phyloP scores from a whole-genome alignment of 2,329 filamentous ascomycete species.

The Blastomyces emzantsi region DNA sequence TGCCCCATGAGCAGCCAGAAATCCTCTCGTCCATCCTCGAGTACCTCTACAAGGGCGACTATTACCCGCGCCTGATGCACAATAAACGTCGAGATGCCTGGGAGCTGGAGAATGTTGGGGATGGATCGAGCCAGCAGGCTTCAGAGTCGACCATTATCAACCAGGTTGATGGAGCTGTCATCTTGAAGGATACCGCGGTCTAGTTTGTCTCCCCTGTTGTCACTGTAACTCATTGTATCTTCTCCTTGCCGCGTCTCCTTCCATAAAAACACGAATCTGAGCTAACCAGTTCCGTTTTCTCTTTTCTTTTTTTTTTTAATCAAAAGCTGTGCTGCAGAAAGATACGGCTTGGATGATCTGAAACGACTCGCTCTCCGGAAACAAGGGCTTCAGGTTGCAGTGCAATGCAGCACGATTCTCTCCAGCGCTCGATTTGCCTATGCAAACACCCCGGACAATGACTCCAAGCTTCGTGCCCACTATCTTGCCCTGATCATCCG shows the following conservation, averaged over 20 bases:
- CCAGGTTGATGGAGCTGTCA: constrained; percentile 52
- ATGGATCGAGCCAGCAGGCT: constrained; percentile 25
- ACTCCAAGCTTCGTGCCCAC: constrained; percentile 84
- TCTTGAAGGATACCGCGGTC: constrained; percentile 82
- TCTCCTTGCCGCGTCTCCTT: too few species aligned
- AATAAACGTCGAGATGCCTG: constrained; percentile 73
- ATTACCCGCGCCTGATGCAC: constrained; percentile 73
- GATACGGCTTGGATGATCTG: constrained; percentile 72
- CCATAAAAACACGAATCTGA: not conserved
- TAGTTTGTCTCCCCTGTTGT: constrained; percentile 45
- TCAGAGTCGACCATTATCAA: constrained; percentile 60
- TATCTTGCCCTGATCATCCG: constrained; percentile 90
- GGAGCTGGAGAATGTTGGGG: constrained; percentile 61
- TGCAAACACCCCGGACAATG: constrained; percentile 75
- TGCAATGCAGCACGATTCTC: constrained; percentile 76
- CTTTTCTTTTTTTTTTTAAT: too few species aligned
- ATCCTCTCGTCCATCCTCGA: constrained; percentile 86
- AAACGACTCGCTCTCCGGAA: constrained; percentile 79
- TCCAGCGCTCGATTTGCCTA: constrained; percentile 85
- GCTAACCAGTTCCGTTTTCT: constrained; percentile 12
- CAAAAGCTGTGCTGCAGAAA: constrained; percentile 63
- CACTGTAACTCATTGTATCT: constrained; percentile 3
- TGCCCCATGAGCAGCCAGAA: constrained; percentile 80
- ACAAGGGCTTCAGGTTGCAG: constrained; percentile 77
- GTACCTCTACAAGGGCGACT: constrained; percentile 90